Percentiles rank a stretch among this genome's conserved stretches.
Conservation (phyloP, 2,329 filamentous ascomycete species). For the Microcera coccophila region DNA sequence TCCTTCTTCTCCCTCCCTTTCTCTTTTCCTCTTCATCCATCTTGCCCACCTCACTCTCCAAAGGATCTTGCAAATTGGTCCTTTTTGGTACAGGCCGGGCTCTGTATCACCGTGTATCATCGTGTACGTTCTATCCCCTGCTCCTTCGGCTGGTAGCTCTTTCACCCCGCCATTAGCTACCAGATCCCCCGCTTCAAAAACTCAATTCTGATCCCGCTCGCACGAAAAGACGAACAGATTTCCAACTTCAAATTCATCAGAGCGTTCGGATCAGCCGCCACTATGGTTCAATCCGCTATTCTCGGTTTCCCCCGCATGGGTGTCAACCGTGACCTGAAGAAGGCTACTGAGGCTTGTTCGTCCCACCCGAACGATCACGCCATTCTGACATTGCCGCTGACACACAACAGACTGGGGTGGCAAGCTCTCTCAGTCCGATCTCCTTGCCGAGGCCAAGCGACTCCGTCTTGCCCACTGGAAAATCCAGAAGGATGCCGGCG, state of each 20-base stretch:
- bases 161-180: constrained; percentile 19
- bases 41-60: constrained; percentile 22
- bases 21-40: constrained; percentile 14
- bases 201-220: background rate
- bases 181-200: constrained; percentile 11
- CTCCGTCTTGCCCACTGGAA: constrained; percentile 97
- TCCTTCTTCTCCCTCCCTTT: constrained; percentile 19
- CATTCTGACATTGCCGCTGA: constrained; percentile 22
- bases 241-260: constrained; percentile 15
- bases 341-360: constrained; percentile 91
- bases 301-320: constrained; percentile 99
- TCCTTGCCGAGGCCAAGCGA: constrained; percentile 92
- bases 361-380: constrained; percentile 32
- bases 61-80: constrained; percentile 26
- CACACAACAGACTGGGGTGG: constrained; percentile 67
- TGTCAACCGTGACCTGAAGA: constrained; percentile 98
- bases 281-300: constrained; percentile 68
- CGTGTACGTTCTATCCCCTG: constrained; percentile 16
- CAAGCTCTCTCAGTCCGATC: constrained; percentile 88
- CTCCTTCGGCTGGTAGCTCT: constrained; percentile 5
- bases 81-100: constrained; percentile 28
- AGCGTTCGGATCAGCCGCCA: constrained; percentile 36
- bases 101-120: constrained; percentile 23
- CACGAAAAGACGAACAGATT: too few relatives aligned
- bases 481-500: constrained; percentile 97